Base-by-base conservation (phyloP, 2,329 filamentous ascomycete genomes). In the Aulographum hederae region DNA sequence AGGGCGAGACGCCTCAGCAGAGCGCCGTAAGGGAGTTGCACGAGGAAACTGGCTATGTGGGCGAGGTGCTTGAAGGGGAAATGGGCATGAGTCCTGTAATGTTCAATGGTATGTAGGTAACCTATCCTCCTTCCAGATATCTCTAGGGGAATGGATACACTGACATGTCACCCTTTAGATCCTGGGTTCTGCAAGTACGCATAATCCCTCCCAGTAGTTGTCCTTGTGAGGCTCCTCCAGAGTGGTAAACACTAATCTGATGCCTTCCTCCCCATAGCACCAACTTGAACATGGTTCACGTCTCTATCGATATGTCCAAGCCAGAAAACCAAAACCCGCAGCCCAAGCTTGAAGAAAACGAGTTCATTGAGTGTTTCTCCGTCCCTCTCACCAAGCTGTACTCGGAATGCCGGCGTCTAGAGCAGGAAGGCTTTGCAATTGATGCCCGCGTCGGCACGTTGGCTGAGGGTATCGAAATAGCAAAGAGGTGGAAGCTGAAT, bases 351-450 rank as follows among this genome's bases (percentile, higher is more conserved):
- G 78, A 86, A 47, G 78, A 84, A 17, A 75, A 72, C 39, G 79
- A 86, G 53, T 85, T 84, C 46, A 85, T 86, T 45, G 78, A 85
- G 48, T 73, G 74, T 20, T 85, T 86, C 44, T 69, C 67, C 6
- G 62, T 81, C 5, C 73, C 72, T 4, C 46, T 86, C 27, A 57
- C 53, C 14, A 57, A 64, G 11, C 51, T 86, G 25, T 82, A 75
- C 57, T 62, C 62, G 0, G 71, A 77, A 46, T 73, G 73, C 46
- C 69, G 70, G 48, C 64, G 51, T 39, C 58, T 84, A 1, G 78
- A 84, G 46, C 56, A 57, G 2, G 59, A 81, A 39, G 80, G 80
- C 0, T 84, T 69, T 50, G 79, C 76, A 1, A 79, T 89, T 41
- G 80, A 89, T 51, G 78, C 78, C 4, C 62, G 79, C 25, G 73